These are phyloP conservation scores for Ganoderma resinaceum DNA, from an alignment of 1,284 basidiomycete species.

Conservation along the genomic window DNA sequence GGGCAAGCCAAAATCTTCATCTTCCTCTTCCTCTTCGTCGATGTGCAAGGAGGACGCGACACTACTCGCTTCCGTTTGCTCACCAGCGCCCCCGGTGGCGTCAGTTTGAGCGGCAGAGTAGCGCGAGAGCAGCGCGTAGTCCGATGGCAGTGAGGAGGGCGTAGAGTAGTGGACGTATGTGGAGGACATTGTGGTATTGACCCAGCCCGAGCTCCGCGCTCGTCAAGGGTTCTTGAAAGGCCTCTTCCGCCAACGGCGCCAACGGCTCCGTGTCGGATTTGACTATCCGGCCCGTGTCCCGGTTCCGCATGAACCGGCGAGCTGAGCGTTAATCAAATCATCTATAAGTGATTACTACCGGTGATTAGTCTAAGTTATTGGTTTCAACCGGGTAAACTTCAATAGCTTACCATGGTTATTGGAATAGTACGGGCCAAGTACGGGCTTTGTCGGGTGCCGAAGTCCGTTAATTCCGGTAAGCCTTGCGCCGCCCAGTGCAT, in stretches of 20 bases:
- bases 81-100: not conserved
- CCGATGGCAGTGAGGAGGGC: conserved; percentile 65
- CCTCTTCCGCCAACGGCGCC: not conserved
- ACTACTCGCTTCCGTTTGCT: conserved; percentile 19
- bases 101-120: conserved; percentile 45
- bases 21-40: conserved; percentile 27
- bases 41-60: conserved; percentile 18
- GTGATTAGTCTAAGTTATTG: not conserved
- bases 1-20: conserved; percentile 25
- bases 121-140: conserved; percentile 65
- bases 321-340: not conserved
- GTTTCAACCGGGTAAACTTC: not conserved
- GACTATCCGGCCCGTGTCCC: not conserved
- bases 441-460: not conserved
- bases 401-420: not conserved
- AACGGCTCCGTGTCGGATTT: not conserved
- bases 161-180: conserved; percentile 57
- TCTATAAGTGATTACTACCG: too few species aligned
- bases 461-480: not conserved
- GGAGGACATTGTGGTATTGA: conserved; percentile 43
- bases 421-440: not conserved
- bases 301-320: not conserved
- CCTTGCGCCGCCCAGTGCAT: not conserved
- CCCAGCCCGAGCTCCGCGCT: not conserved
- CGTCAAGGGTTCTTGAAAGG: too few species aligned